Base-by-base conservation (phyloP, 2,329 filamentous ascomycete genomes). In the Didymella pinodella region DNA sequence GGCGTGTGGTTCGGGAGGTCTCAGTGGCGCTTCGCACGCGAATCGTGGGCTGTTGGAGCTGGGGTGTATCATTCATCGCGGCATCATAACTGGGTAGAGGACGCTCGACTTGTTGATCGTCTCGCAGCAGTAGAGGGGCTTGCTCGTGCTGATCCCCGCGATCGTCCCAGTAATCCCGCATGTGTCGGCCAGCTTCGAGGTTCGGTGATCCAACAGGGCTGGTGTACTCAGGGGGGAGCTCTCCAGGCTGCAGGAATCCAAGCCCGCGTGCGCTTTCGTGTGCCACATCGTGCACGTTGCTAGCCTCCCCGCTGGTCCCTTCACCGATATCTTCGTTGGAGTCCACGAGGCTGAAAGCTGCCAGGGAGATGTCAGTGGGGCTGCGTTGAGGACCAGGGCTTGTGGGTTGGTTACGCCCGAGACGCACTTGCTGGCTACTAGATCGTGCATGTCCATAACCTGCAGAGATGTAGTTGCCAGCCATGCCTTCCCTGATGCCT, bases 321-420 rank as follows among this genome's bases (percentile, higher is more conserved):
- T 92, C 91, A n/a, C 83, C 86, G 55, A 88, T 85, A 66, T 93
- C 89, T 62, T 86, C 85, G 50, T 87, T 80, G 4, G 85, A 85
- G 54, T 88, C 84, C 53, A 90, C 83, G 58, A 90, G 90, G 44
- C 91, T 88, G 52, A 97, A 84, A 70, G 94, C 92, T 28, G 93
- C 91, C 47, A 99, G 85, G 8, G 93, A 97, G 65, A 99, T 99
- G 76, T 98, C 95, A 11, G 95, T 98, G 8, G 95, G 93, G 71
- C 92, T 96, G 67, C 94, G 86, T 61, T 93, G 85, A 1, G 95
- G 95, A 3, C 95, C 95, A 0, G 94, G 93, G 72, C 92, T 97
- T 20, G 90, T 90, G 8, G 93, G 90, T 62, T 80, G 88, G 83
- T 66, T 80, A 63, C 90, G 81, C 51, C 79, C 79, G 45, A 93